phyloP scores from a whole-genome alignment of 129 eudicot genomes.

The Sambucus nigra region DNA sequence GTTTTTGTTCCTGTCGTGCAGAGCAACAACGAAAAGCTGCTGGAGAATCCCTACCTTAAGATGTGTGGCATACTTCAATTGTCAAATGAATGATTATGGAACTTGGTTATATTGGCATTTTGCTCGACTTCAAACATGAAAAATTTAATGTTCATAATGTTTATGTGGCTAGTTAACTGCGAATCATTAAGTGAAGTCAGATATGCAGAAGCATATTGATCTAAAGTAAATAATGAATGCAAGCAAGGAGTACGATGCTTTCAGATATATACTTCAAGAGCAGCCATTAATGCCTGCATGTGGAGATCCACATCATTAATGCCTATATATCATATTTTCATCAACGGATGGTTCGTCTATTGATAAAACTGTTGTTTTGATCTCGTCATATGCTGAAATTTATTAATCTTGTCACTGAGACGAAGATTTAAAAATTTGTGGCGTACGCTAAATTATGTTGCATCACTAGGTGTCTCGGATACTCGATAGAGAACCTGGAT shows the following conservation, averaged over 20 bases:
- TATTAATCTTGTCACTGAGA: conserved; percentile 11
- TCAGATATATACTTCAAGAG: background rate
- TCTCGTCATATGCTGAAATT: conserved; percentile 7
- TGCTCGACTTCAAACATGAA: background rate
- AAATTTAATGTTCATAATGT: background rate
- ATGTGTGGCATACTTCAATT: conserved; percentile 96
- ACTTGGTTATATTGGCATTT: conserved; percentile 7
- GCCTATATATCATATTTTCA: conserved; percentile 4
- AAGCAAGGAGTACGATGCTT: background rate
- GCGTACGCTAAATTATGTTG: conserved; percentile 14
- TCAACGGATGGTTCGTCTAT: background rate
- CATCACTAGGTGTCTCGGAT: conserved; percentile 15
- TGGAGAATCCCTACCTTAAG: conserved; percentile 98
- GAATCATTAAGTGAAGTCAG: conserved; percentile 8
- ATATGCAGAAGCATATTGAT: conserved; percentile 16
- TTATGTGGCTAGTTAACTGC: conserved; percentile 9
- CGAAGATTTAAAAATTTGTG: conserved; percentile 16
- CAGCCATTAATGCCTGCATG: conserved; percentile 6
- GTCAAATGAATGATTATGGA: conserved; percentile 64
- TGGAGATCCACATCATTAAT: background rate
- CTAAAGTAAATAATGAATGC: conserved; percentile 8
- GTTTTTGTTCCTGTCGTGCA: conserved; percentile 32
- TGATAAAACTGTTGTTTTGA: conserved; percentile 4
- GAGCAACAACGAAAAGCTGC: conserved; percentile 92
- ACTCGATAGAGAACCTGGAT: background rate